Evolutionary conservation across 164 flowering plant species (phyloP).

Genomic region (Pachysandra terminalis): DNA sequence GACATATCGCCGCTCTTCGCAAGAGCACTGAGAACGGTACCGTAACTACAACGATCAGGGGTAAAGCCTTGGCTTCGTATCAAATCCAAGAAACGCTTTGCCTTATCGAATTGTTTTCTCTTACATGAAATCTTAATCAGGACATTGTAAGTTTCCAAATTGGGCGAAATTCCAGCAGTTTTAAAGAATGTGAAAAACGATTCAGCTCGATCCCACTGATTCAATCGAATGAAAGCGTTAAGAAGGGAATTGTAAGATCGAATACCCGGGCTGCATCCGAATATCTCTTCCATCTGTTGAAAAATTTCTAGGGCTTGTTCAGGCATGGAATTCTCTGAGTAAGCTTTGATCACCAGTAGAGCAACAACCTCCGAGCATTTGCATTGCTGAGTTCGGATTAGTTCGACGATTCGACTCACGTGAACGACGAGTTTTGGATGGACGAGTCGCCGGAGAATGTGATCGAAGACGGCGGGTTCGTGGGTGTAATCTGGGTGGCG

Average conservation of each 20-base stretch:
- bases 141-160: slow-evolving; percentile 69
- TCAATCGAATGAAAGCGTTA: slow-evolving; percentile 51
- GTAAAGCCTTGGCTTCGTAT: slow-evolving; percentile 40
- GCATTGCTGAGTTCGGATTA: slow-evolving; percentile 45
- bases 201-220: slow-evolving; percentile 57
- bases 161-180: slow-evolving; percentile 45
- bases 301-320: slow-evolving; percentile 57
- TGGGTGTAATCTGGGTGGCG: slow-evolving; percentile 38
- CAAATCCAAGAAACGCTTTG: slow-evolving; percentile 42
- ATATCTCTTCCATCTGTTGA: slow-evolving; percentile 50
- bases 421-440: slow-evolving; percentile 35
- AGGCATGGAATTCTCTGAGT: slow-evolving; percentile 43
- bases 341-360: slow-evolving; percentile 50
- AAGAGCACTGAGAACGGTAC: slow-evolving; percentile 48
- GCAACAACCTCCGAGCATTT: slow-evolving; percentile 70
- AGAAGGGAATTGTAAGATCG: slow-evolving; percentile 64
- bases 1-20: slow-evolving; percentile 39
- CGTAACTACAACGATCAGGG: slow-evolving; percentile 56
- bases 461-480: slow-evolving; percentile 46
- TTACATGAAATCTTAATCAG: slow-evolving; percentile 61
- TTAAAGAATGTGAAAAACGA: slow-evolving; percentile 49
- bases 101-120: slow-evolving; percentile 47
- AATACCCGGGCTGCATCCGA: slow-evolving; percentile 67
- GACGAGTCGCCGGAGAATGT: slow-evolving; percentile 59
- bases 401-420: slow-evolving; percentile 41